Evolutionary conservation across 208 protist species (phyloP), one percentile per base, ranked within the genome.

Genomic region (Trypanosomatidae sp.): DNA sequence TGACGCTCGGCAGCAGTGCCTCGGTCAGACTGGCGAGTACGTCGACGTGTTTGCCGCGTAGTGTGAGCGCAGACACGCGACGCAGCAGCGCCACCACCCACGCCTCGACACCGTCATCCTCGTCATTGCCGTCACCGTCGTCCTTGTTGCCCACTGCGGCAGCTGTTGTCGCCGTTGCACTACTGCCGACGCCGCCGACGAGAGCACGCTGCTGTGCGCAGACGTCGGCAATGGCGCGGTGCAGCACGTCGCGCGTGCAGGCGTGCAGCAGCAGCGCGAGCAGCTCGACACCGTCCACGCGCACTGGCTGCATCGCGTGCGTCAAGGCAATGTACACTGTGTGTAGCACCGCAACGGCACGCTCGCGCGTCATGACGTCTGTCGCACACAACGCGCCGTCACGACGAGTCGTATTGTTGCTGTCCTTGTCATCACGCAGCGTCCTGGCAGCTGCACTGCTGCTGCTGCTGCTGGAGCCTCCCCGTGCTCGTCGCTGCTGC

Each of bases 251-350:
- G 3, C 56, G 43, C 23, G 53, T 53, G 22, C 52, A 40, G 18
- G 61, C 37, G 11, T 30, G 43, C 23, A 88, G 48, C 4, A 83
- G 40, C 7, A 75, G 37, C 23, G 59, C 41, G 37, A 84, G 49
- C 27, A 88, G 55, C 58, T 82, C 66, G 11, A 84, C 60, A 8
- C 66, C 79, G 10, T 55, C 44, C 25, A 69, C 40, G 10, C 73
- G 73, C 19, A 88, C 79, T 1, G 61, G 43, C 27, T 60, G 43
- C 55, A 88, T 53, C 11, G 73, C 79, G 43, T 88, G 79, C 7
- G 79, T 88, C 18, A 88, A 51, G 22, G 66, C 48, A 3, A 88
- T 56, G 53, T 84, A 61, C 5, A 82, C 55, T 19, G 67, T 43
- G 19, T 74, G 65, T 15, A 88, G 39, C 22, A 70, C 45, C 11